Evolutionary conservation across 179 eudicot species (phyloP).

Genomic region (Carnegiea gigantea): DNA sequence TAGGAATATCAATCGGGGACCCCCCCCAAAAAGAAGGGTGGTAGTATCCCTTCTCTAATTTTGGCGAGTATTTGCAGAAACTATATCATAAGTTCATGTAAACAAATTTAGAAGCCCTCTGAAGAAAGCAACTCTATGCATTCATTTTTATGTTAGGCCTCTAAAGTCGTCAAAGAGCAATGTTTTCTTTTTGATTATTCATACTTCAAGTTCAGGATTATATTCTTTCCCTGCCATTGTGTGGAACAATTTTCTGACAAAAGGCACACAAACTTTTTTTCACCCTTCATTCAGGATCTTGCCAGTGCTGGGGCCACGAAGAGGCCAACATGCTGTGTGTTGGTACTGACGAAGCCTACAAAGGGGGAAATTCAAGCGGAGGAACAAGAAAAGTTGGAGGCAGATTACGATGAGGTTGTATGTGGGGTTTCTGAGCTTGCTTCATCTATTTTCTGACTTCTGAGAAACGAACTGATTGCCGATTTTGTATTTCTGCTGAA

Average conservation of each 20-base stretch:
- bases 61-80: neutral
- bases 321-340: slow-evolving; percentile 90
- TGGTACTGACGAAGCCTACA: slow-evolving; percentile 73
- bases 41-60: neutral
- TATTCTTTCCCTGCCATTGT: neutral
- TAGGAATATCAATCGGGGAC: too few relatives aligned
- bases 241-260: neutral
- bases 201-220: neutral
- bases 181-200: neutral
- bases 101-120: neutral
- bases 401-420: slow-evolving; percentile 62
- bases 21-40: neutral
- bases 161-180: neutral
- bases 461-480: neutral
- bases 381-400: slow-evolving; percentile 64
- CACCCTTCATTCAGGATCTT: slow-evolving; percentile 53
- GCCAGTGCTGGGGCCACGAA: slow-evolving; percentile 93
- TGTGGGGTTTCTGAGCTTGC: slow-evolving; percentile 39
- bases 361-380: slow-evolving; percentile 72
- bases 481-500: neutral
- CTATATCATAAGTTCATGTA: neutral
- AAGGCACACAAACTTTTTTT: neutral
- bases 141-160: neutral
- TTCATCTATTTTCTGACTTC: neutral
- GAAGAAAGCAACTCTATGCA: neutral